Conservation (phyloP, 2,329 filamentous ascomycete species). For the Pseudocercospora musae region DNA sequence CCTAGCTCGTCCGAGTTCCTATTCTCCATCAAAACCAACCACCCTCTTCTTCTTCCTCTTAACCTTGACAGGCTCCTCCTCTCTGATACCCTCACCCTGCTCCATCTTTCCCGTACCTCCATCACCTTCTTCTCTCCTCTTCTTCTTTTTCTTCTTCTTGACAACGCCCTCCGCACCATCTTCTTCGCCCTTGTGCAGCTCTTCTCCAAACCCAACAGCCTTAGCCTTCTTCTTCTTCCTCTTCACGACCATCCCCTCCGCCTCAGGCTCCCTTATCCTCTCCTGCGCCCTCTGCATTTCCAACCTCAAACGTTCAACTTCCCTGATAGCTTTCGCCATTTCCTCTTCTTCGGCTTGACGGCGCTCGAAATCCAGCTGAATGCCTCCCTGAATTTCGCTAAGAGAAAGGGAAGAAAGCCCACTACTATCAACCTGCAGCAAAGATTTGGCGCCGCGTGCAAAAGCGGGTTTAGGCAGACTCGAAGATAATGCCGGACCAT, state of each 20-base stretch:
- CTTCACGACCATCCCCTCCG: slow-evolving; percentile 60
- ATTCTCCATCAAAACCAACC: slow-evolving; percentile 31
- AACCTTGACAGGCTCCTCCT: slow-evolving; percentile 19
- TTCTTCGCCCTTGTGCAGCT: slow-evolving; percentile 7
- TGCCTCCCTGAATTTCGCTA: slow-evolving; percentile 43
- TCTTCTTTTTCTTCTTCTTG: slow-evolving; percentile 16
- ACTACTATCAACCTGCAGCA: slow-evolving; percentile 85
- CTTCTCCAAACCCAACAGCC: slow-evolving; percentile 27
- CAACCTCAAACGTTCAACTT: slow-evolving; percentile 79
- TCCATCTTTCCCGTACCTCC: slow-evolving; percentile 19
- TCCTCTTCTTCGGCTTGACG: slow-evolving; percentile 77
- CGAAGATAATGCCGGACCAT: slow-evolving; percentile 15
- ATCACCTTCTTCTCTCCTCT: slow-evolving; percentile 13
- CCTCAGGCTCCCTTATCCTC: slow-evolving; percentile 64
- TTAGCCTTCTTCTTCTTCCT: slow-evolving; percentile 53
- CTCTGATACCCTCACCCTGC: not conserved
- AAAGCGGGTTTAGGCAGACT: slow-evolving; percentile 32
- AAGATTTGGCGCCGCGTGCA: slow-evolving; percentile 54
- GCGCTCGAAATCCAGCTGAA: slow-evolving; percentile 58
- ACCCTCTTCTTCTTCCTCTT: slow-evolving; percentile 44
- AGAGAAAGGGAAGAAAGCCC: slow-evolving; percentile 71
- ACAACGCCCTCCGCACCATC: slow-evolving; percentile 22
- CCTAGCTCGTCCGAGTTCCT: not conserved
- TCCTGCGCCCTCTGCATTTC: slow-evolving; percentile 86
- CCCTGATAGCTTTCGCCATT: slow-evolving; percentile 82